Evolutionary conservation across 495 filamentous ascomycete genomes (phyloP), one percentile per base, ranked within the genome.

Genomic region (Aspergillus asperescens): DNA sequence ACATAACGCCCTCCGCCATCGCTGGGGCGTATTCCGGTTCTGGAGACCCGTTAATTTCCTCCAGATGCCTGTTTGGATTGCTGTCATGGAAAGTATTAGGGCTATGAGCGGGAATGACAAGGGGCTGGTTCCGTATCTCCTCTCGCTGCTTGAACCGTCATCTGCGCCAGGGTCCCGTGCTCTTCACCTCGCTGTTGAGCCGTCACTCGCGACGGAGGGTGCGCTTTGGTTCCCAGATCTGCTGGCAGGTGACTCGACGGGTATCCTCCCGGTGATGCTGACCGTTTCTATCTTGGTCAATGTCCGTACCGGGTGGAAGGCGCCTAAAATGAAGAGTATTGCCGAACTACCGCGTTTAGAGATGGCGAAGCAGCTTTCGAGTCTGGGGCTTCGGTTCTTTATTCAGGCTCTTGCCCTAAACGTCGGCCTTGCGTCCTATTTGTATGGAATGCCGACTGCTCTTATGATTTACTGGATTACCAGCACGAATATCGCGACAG

Each of bases 181-280:
- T 27, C 55, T 62, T 2, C 54, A 58, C 43, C 29, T 66, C 13
- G 55, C 62, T 13, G 45, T 79, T 39, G 81, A 89, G 57, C 77
- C 79, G 1, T 70, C 75, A 19, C 61, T 92, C 5, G 76, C 77
- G 0, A 70, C 67, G 1, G 91, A 89, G 55, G 91, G 91, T 9
- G 79, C 80, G 3, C 73, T 89, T 6, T 97, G 90, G 89, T 91
- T 93, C 62, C 76, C 80, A 4, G 79, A 95, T 66, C 79, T 97
- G 5, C 73, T 84, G 12, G 73, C 70, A 5, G 71, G 85, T 19
- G 91, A 96, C 62, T 79, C 87, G 1, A 77, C 78, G 20, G 72
- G 82, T n/a, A 56, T 82, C 18, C 75, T 96, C 1, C 88, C 90
- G 0, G 54, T 80, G 13, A 55, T 78, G 0, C 68, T 91, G 13